Base-by-base conservation (phyloP, 306 rosid species). In the Crataegus laevigata region DNA sequence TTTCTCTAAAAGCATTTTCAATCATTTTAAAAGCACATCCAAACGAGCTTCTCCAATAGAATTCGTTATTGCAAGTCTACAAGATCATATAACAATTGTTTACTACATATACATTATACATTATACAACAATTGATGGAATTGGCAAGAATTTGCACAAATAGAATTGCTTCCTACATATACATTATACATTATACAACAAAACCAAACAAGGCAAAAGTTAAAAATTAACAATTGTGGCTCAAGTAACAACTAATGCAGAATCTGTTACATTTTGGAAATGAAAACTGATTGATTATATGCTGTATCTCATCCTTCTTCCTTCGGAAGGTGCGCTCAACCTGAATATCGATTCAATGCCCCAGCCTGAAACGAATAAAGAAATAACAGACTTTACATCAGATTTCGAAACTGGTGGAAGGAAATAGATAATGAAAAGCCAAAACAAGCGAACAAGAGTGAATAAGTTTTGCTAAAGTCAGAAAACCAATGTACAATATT, bases 291-390 rank as follows among this genome's bases (percentile, higher is more conserved):
- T 30, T 57, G 54, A 47, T 15, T 47, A 4, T 47, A 4, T 15
- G 54, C 17, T 32, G 75, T 38, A 58, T 65, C 66, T 76, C 69
- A 70, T 65, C 79, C 61, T 68, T 30, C 21, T 52, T 51, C 79
- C 65, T 15, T 14, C 54, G 21, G 68, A 62, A 84, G 84, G 75
- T 80, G 69, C 74, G 55, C 79, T 82, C 42, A 13, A 75, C 65
- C 29, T 47, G 72, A 73, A 68, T 25, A 51, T 66, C 67, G 40
- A 66, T 66, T 79, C 75, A 75, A 75, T 40, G 47, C 82, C 82
- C 82, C 86, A 77, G 77, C 84, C 88, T 81, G 84, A 40, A 17
- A 78, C 18, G 51, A 60, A 65, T 6, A 58, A 55, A 68, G n/a
- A 42, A 26, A 47, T 28, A 8, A 70, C 45, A 3, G 3, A 18